Evolutionary conservation across 176 grass and related monocot species (phyloP), one percentile per base, ranked within the genome.

Genomic region (Calamus simplicifolius): DNA sequence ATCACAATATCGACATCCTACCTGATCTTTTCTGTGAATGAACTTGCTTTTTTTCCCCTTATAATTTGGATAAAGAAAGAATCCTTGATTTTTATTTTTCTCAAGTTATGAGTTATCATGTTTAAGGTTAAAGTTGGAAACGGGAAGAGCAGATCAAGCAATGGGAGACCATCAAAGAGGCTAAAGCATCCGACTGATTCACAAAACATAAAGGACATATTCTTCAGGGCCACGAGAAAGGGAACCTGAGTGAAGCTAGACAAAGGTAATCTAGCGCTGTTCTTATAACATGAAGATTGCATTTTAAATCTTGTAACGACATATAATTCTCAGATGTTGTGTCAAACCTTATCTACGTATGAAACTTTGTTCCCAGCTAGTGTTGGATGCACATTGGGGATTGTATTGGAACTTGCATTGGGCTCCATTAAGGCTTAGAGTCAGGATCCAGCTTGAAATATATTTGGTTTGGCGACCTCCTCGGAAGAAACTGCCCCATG

Each of bases 121-220:
- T 43, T 12, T 43, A 2, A 92, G 93, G 61, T 58, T 72, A 71
- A 71, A 16, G 59, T 52, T 15, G 73, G 51, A 57, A 83, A 76
- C 63, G 55, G 30, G 23, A 70, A 59, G 30, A 52, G 43, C 29
- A 83, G 56, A 51, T 59, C 78, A 30, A 83, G 73, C 35, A 85
- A 83, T 77, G 85, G 87, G 67, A 83, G 74, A 53, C 84, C 73
- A 50, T 55, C 73, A 7, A 98, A 98, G 68, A 98, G 85, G 59
- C 62, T 51, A 4, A 98, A 98, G 62, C 43, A 25, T 5, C 73
- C 88, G 71, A 73, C 82, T 25, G 85, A 82, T 62, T 98, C 87
- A 2, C 75, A 80, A 71, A 98, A 88, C 71, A 92, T 98, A 25
- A 82, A 83, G 72, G 93, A 98, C 52, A 92, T 98, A 87, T 98